Conservation (phyloP, 176 grass and related monocot genomes). For the Alopecurus myosuroides region DNA sequence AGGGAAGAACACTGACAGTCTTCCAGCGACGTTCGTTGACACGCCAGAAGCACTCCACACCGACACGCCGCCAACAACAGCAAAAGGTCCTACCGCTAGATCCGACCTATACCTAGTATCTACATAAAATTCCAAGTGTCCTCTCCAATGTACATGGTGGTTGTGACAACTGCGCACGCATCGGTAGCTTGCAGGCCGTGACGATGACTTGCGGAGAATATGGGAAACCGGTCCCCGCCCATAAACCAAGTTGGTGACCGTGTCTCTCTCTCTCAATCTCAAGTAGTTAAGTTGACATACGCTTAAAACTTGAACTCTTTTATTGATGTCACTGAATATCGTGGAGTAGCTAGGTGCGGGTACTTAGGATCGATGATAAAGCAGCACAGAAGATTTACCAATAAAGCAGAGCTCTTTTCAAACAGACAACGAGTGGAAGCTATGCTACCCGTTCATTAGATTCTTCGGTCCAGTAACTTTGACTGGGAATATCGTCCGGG, state of each 20-base stretch:
- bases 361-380: background rate
- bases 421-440: background rate
- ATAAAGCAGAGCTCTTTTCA: background rate
- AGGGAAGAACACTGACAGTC: too few relatives aligned
- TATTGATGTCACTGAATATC: conserved; percentile 12
- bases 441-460: conserved; percentile 24
- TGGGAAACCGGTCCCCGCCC: background rate
- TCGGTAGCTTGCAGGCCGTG: background rate
- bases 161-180: background rate
- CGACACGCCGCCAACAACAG: too few relatives aligned
- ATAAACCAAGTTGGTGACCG: background rate
- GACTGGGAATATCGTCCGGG: conserved; percentile 5
- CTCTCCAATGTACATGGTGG: too few relatives aligned
- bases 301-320: background rate
- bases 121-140: too few relatives aligned
- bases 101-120: too few relatives aligned
- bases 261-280: background rate
- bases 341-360: background rate
- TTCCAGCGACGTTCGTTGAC: too few relatives aligned
- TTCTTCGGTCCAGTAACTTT: conserved; percentile 21
- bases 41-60: too few relatives aligned
- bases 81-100: too few relatives aligned
- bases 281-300: conserved; percentile 19
- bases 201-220: background rate
- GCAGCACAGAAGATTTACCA: background rate